Base-by-base conservation (phyloP, 2,329 filamentous ascomycete genomes). In the Sporothrix euskadiensis region DNA sequence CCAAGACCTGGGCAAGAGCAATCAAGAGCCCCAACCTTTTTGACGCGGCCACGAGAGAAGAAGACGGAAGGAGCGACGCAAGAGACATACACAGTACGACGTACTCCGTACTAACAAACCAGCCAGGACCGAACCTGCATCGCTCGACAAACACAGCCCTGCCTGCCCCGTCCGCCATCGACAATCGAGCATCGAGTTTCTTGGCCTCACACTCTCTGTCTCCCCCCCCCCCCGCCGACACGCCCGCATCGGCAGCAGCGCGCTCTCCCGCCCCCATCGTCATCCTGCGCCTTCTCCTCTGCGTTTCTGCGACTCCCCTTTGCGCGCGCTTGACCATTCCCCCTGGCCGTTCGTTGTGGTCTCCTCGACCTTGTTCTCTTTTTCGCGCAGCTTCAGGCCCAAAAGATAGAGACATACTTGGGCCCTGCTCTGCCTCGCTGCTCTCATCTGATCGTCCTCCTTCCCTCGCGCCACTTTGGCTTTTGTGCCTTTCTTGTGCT, bases 21-120 rank as follows among this genome's bases (percentile, higher is more conserved):
- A 52, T 66, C 41, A 47, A 66, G 61, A 65, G 61, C 61, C n/a
- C 61, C 32, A 52, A 61, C 56, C 61, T 9, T 66, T 66, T 66
- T 26, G 47, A 41, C 35, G 47, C 32, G 16, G 59, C 22, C 26
- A 35, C 39, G 44, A 57, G 54, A 22, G n/a, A 56, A 22, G n/a
- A 56, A 56, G 52, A 32, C 32, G 47, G 22, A 54, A 54, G 16
- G 47, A 69, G 66, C 66, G 47, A 69, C 44, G 66, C 26, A 32
- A 32, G 26, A 22, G 19, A 65, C 61, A 32, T 19, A 26, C 26
- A 26, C 26, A 26, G 26, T 26, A n/a, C n/a, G n/a, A n/a, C n/a
- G n/a, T n/a, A 26, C 26, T 26, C 2, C 26, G 1, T 26, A 68
- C 44, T 26, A 66, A 26, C 61, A 65, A 65, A 47, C 59, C 59